Evolutionary conservation across 2,329 filamentous ascomycete genomes (phyloP), one percentile per base, ranked within the genome.

Genomic region (Gnomoniopsis smithogilvyi): DNA sequence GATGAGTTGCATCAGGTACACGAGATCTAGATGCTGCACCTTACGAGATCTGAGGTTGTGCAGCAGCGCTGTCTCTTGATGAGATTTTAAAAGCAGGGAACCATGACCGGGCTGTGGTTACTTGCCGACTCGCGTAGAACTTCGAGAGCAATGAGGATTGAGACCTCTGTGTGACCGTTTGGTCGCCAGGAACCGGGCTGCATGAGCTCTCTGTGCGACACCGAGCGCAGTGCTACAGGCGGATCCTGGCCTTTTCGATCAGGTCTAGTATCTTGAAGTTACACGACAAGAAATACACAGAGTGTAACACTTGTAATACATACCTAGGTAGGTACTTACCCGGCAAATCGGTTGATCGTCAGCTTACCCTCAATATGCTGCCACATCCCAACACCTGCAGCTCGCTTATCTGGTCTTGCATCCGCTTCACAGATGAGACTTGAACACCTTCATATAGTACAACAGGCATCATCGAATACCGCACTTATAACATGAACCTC

Each of bases 351-450:
- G 52, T 54, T 54, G 51, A 43, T 45, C 45, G 46, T 17, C 43
- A 38, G 19, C 46, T 21, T 38, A 24, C 10, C n/a, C 26, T 38
- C 48, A 24, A 17, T 22, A 43, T 51, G 36, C 48, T 46, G n/a
- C 41, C 43, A 3, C 3, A 21, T 12, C 21, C 12, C 12, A 14
- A 21, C 38, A 34, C 19, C 21, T 41, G 30, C 17, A 43, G 36
- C 57, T 59, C 57, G 52, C 57, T 55, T 56, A 59, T 59, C 57
- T 59, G 56, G 56, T 26, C 24, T 34, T 24, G 50, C 24, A 48
- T 19, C 47, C 41, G 56, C 48, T 46, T 7, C 38, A 53, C 41
- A 56, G 51, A 54, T 59, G 52, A 50, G 53, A 56, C 26, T 30
- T 30, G 8, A 30, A 30, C 4, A 30, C 4, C 26, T 8, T 8